Base-by-base conservation (phyloP, 768 basidiomycete genomes). In the Pleurotus tuber-regium region DNA sequence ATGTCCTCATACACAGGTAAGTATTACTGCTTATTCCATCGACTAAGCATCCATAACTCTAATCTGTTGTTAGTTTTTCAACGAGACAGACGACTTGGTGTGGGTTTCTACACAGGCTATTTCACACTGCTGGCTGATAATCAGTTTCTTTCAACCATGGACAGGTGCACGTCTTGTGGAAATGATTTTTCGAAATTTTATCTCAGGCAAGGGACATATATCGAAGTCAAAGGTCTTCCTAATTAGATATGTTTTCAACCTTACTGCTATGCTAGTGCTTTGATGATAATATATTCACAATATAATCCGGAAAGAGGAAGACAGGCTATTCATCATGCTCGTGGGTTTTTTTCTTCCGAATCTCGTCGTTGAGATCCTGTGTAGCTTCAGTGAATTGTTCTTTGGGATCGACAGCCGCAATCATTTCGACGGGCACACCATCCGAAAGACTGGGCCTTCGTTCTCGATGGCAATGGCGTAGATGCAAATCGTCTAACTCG, bases 381-480 rank as follows among this genome's bases (percentile, higher is more conserved):
- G 90, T 93, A 24, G 77, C 86, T 21, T 83, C 73, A 43, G 72
- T 67, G 63, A 92, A 91, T 10, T 68, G 66, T 58, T 86, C 83
- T 49, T 67, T 60, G 43, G 66, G 76, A 60, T 85, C 79, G 54
- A 87, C 67, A 31, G 69, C 73, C 4, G 83, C 82, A 58, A 91
- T 80, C 21, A 84, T 75, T 52, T 73, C 71, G 4, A 92, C 86
- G 12, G 78, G 63, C 26, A 92, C 77, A 31, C 75, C 72, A 61
- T 86, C 83, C 9, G 82, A 78, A 31, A 92, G 73, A 54, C 86
- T 89, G 23, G 74, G 68, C 60, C 75, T 83, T 47, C 89, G 74
- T 52, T 72, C 66, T 50, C 86, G 76, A 56, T 75, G 78, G 23
- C 63, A 68, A 46, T 64, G 58, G 41, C 75, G 75, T 57, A 73